Base-by-base conservation (phyloP, 208 protist species). In the Crithidia expoeki region DNA sequence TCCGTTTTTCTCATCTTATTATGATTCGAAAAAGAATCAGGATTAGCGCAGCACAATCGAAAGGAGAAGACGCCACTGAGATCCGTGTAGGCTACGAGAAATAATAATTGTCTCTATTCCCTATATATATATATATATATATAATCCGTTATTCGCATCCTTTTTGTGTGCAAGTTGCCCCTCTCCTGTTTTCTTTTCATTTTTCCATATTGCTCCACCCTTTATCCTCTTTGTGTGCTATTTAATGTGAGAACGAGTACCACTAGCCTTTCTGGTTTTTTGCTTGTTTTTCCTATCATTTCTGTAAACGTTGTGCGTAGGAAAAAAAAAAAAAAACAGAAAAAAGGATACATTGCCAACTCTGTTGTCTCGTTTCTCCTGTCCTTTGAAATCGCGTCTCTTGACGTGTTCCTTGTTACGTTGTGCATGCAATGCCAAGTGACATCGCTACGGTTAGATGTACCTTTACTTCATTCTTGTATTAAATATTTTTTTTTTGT, bases 71-170 rank as follows among this genome's bases (percentile, higher is more conserved):
- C n/a, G n/a, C n/a, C n/a, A n/a, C n/a, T n/a, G n/a, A n/a, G n/a
- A n/a, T n/a, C n/a, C n/a, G n/a, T n/a, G n/a, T n/a, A n/a, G n/a
- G n/a, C n/a, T n/a, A n/a, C n/a, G n/a, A n/a, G n/a, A n/a, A n/a
- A n/a, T n/a, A n/a, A n/a, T n/a, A n/a, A n/a, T n/a, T n/a, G n/a
- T n/a, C n/a, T n/a, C n/a, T n/a, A n/a, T n/a, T 62, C 16, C n/a
- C 7, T 55, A 55, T 55, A 55, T 55, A 55, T 55, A 55, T 55
- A 55, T 55, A 55, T 55, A 55, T 55, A 55, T 55, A 55, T 28
- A 55, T 55, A 19, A 36, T 60, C 5, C 27, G 7, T 60, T 38
- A 11, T 27, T 42, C 34, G 3, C 5, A 40, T 52, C 28, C 38
- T 65, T 52, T 33, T 65, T 63, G 11, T 21, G 10, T 49, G 4